Evolutionary conservation across 1,284 basidiomycete genomes (phyloP).

Genomic region (Trametes versicolor): DNA sequence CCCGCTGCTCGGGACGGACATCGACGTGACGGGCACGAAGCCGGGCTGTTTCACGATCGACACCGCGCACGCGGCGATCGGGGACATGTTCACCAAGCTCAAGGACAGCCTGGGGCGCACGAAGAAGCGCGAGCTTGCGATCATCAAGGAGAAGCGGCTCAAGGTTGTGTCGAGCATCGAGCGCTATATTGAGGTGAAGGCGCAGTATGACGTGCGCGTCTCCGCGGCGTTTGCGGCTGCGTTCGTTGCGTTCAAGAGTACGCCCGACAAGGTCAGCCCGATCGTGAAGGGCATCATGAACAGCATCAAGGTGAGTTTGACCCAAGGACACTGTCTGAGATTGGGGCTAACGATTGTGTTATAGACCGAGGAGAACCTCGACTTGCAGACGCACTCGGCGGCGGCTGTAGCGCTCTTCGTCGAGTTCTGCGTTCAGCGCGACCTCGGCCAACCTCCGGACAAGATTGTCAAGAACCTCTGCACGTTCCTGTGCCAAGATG

Average conservation of each 20-base stretch:
- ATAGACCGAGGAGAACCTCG: conserved; percentile 89
- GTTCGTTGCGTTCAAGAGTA: conserved; percentile 85
- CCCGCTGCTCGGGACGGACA: conserved; percentile 81
- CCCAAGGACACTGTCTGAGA: background rate
- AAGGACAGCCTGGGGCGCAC: conserved; percentile 78
- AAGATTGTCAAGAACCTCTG: conserved; percentile 99
- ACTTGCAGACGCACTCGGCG: conserved; percentile 93
- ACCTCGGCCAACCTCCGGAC: conserved; percentile 74
- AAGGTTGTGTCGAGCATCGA: conserved; percentile 83
- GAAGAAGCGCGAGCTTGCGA: conserved; percentile 80
- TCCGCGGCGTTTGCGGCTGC: conserved; percentile 92
- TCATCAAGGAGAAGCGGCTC: conserved; percentile 82
- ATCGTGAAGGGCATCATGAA: conserved; percentile 99
- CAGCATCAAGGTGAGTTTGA: conserved; percentile 84
- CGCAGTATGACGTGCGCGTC: conserved; percentile 88
- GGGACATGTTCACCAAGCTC: conserved; percentile 77
- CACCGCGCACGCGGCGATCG: conserved; percentile 80
- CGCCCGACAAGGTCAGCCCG: conserved; percentile 94
- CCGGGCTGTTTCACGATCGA: conserved; percentile 83
- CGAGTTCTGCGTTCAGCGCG: conserved; percentile 80
- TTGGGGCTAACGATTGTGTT: background rate
- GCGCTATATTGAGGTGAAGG: conserved; percentile 86
- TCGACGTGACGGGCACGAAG: conserved; percentile 78
- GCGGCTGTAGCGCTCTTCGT: conserved; percentile 89
- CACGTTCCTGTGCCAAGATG: conserved; percentile 96